Base-by-base conservation (phyloP, 164 flowering plant genomes). In the Protea cynaroides region DNA sequence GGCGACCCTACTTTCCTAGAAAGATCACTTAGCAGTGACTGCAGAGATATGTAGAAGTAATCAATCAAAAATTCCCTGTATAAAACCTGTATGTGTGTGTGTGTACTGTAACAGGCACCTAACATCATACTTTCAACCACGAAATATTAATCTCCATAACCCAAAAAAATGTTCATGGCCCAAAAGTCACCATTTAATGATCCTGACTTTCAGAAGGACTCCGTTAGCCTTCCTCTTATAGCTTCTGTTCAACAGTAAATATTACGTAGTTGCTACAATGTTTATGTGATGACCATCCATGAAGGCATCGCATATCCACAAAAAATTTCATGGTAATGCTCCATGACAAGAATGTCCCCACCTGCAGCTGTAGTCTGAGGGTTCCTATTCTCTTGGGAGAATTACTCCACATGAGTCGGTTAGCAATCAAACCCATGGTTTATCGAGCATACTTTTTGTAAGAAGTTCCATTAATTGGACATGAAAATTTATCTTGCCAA, bases 1-100 rank as follows among this genome's bases (percentile, higher is more conserved):
- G 83, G 69, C 22, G 92, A 79, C 9, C 96, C 97, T 64, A 90
- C 89, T 75, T 93, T 89, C 78, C 86, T 84, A 15, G 95, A 89
- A 37, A 93, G 75, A 69, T 84, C 84, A 69, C 73, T 64, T 49
- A 93, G 57, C 59, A 88, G 49, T 11, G 84, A 81, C 96, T 92
- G 89, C 71, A 76, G 44, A 8, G 71, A 55, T 58, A 29, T 61
- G n/a, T n/a, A n/a, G 47, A 11, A 72, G 56, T 55, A 25, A 71
- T 36, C 29, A 61, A 67, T 64, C 22, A 13, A 21, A 71, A 15
- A 11, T 40, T 7, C 38, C 37, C 38, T 59, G 36, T 24, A 8
- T n/a, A 59, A n/a, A 15, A 24, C 8, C 17, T 36, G 12, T 52
- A 15, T 11, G 21, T 21, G 1, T 29, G 34, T 29, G 34, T n/a